Base-by-base conservation (phyloP, 306 rosid species). In the Vicia faba region DNA sequence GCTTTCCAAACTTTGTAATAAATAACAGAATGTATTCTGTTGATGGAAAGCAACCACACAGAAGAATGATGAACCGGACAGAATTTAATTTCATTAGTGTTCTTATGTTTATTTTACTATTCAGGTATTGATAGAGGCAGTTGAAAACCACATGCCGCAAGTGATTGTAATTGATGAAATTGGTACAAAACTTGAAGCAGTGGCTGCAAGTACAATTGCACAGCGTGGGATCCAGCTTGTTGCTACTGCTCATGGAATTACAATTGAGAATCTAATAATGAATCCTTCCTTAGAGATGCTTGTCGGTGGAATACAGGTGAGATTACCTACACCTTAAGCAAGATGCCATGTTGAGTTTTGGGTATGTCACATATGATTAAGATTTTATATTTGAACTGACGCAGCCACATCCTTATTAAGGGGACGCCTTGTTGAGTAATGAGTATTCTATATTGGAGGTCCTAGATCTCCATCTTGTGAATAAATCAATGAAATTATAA, bases 121-220 rank as follows among this genome's bases (percentile, higher is more conserved):
- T 66, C 73, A 93, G 98, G 91, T 93, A 70, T 80, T 93, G 86
- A 93, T 90, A 55, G 99, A 93, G 81, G 99, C 96, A 54, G 98
- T 93, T 57, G 98, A 93, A 88, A 93, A 93, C 76, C 98, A 93
- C 73, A 93, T 89, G 98, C 98, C 97, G 7, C 96, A 93, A 84
- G 98, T 89, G 43, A 93, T 93, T 79, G 91, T 89, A 45, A 93
- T 93, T 54, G 97, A 93, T 82, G 97, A 93, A 84, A 93, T 86
- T 71, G 91, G 99, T 76, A 93, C 97, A 9, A 93, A 93, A 66
- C 99, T 93, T 77, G 99, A 90, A 90, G 99, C 97, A 66, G 82
- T 93, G 90, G 99, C 96, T 79, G 96, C 99, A 11, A 87, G 97
- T 79, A 93, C 97, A 33, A 93, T 93, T 69, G 96, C 99, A 39